Percentiles rank a stretch among this genome's conserved stretches.
phyloP scores from a whole-genome alignment of 2,329 filamentous ascomycete species.

The Metarhizium anisopliae region DNA sequence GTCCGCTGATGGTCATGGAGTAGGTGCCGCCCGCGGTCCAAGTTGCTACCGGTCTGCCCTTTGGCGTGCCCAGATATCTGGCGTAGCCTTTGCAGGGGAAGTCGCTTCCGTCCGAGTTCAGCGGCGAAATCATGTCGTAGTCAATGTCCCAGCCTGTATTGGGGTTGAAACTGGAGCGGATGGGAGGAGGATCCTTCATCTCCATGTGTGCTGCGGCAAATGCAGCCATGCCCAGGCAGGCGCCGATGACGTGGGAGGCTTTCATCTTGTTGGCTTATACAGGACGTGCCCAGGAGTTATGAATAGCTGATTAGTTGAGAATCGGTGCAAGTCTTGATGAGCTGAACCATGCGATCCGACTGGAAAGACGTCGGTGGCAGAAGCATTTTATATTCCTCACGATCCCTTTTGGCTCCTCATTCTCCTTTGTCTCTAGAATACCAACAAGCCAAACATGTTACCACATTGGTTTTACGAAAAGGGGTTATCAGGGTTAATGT shows the following conservation, averaged over 20 bases:
- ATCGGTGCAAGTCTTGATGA: not conserved
- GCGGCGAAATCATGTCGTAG: conserved; percentile 47
- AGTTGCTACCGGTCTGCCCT: conserved; percentile 35
- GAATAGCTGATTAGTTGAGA: not conserved
- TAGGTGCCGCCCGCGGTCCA: conserved; percentile 45
- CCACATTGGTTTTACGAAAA: not conserved
- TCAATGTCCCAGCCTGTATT: conserved; percentile 31
- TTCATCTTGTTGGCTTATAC: not conserved
- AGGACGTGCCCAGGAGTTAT: too few relatives aligned
- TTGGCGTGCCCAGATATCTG: conserved; percentile 13
- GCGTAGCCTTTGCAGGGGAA: conserved; percentile 51
- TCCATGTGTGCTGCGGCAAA: conserved; percentile 18
- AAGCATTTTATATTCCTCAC: not conserved
- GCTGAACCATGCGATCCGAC: not conserved
- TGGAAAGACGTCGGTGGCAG: not conserved
- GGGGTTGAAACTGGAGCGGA: conserved; percentile 19
- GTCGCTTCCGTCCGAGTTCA: conserved; percentile 41
- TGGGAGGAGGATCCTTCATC: conserved; percentile 19
- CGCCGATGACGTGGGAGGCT: not conserved
- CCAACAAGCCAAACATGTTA: not conserved
- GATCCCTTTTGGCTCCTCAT: not conserved
- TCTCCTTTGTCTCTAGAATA: not conserved
- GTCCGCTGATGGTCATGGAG: conserved; percentile 43
- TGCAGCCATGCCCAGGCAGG: not conserved
- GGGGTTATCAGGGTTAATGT: not conserved